Evolutionary conservation across 345 rosid genomes (phyloP), one percentile per base, ranked within the genome.

Genomic region (Eucalyptus tenuipes): DNA sequence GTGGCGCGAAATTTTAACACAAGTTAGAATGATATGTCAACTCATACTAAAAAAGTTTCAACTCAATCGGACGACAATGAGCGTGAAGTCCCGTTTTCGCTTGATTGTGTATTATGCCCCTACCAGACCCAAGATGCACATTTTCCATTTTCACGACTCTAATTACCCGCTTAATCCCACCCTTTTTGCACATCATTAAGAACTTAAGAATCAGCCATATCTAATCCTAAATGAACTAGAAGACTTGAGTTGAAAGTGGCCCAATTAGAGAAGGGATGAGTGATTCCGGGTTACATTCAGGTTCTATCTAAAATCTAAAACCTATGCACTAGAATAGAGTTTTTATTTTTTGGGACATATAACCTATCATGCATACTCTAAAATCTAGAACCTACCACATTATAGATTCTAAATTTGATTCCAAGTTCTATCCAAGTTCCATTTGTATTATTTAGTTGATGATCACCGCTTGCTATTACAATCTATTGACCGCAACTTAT

Each of bases 281-380:
- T 0, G 0, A 50, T 50, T 50, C 0, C 0, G 7, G 4, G 55
- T 1, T 17, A 50, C 7, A 17, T 50, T 17, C 0, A 17, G 0
- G 22, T 50, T 50, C 2, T 6, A 50, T 50, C 22, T 50, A 50
- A 0, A 50, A 50, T 0, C 2, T 17, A 0, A 50, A 50, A 50
- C 22, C 1, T 17, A 50, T 50, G 0, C 22, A 50, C 0, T 17
- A 0, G 1, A 50, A 50, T 0, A 17, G 4, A 1, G 4, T 50
- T 17, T 50, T 50, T 0, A 50, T 50, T 0, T 50, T 50, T 50
- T 17, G 22, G 22, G 17, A 50, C 22, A 2, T 50, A 7, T 50
- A 17, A 7, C 0, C 0, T 50, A 50, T 50, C 2, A 50, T 50
- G 0, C 22, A 50, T 50, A 50, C 22, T 50, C 0, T 50, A 50